A percentile compares a stretch with the other conserved stretches of the same genome.
Conservation (phyloP, 1,139 yeast species). For the Hemisphaericaspora lyxosophila region DNA sequence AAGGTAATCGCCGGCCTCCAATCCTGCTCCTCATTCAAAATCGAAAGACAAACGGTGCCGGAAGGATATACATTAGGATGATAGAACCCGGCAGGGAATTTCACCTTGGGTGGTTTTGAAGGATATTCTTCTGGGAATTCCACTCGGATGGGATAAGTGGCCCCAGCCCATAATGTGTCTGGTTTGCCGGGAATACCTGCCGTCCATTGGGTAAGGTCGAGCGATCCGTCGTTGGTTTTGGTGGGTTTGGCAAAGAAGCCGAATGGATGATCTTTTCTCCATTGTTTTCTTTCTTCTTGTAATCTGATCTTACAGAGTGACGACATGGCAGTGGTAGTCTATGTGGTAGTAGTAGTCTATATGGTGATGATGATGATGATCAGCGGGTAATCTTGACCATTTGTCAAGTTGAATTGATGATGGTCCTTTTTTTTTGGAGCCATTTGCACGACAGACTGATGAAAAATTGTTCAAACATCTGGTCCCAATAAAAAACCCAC, state of each 20-base stretch:
- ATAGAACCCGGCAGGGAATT: constrained; percentile 83
- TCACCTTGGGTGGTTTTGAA: constrained; percentile 92
- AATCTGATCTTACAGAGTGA: constrained; percentile 73
- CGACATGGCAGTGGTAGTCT: constrained; percentile 20
- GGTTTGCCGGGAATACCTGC: constrained; percentile 95
- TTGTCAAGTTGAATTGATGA: too few relatives aligned
- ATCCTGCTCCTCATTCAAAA: constrained; percentile 91
- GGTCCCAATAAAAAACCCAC: too few relatives aligned
- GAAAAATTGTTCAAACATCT: too few relatives aligned
- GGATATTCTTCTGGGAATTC: constrained; percentile 90
- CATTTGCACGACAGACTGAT: too few relatives aligned
- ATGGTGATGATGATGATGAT: not conserved
- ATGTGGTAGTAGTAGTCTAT: not conserved
- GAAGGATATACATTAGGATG: constrained; percentile 98
- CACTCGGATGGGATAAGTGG: constrained; percentile 82
- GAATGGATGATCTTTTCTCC: constrained; percentile 99
- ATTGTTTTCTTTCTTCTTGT: constrained; percentile 89
- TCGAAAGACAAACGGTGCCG: constrained; percentile 91
- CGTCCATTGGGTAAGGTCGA: constrained; percentile 84
- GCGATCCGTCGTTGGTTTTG: constrained; percentile 73
- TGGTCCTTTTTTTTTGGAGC: too few relatives aligned
- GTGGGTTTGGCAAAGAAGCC: constrained; percentile 93
- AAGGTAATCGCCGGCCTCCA: constrained; percentile 98
- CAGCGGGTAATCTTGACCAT: too few relatives aligned
- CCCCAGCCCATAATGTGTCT: constrained; percentile 86